A percentile compares a stretch with the other conserved stretches of the same genome.
phyloP scores from a whole-genome alignment of 345 rosid species.

The Pugionium cornutum region DNA sequence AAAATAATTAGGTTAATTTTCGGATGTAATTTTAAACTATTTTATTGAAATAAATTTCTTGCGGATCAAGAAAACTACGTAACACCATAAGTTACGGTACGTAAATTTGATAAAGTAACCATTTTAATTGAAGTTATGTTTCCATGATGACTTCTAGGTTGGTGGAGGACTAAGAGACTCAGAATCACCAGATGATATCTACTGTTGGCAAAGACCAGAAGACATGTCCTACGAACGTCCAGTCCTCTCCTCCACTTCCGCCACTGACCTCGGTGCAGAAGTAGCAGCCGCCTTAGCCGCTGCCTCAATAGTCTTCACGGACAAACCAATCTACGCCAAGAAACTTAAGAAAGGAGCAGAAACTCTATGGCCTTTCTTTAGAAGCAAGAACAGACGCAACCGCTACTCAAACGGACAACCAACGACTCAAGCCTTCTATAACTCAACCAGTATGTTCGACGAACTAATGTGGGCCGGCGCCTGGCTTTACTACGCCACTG shows the following conservation, averaged over 20 bases:
- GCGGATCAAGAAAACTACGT: too few species aligned
- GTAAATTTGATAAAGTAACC: too few species aligned
- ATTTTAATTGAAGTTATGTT: too few species aligned
- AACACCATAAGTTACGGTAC: too few species aligned
- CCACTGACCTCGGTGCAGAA: slow-evolving; percentile 74
- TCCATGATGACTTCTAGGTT: slow-evolving; percentile 43
- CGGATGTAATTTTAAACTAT: too few species aligned
- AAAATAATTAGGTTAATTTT: too few species aligned
- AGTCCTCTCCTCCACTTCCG: slow-evolving; percentile 41
- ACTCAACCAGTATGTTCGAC: slow-evolving; percentile 72
- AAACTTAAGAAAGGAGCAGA: slow-evolving; percentile 63
- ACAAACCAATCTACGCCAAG: slow-evolving; percentile 51
- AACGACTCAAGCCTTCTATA: slow-evolving; percentile 53
- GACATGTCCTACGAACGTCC: slow-evolving; percentile 74
- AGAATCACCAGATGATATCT: slow-evolving; percentile 66
- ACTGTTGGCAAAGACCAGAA: slow-evolving; percentile 82
- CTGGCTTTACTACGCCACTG: slow-evolving; percentile 88
- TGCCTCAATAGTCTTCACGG: slow-evolving; percentile 75
- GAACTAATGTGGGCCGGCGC: slow-evolving; percentile 88
- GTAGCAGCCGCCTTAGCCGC: slow-evolving; percentile 78
- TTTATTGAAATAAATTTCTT: too few species aligned
- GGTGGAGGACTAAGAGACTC: slow-evolving; percentile 62
- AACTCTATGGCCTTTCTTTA: slow-evolving; percentile 58
- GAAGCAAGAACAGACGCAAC: slow-evolving; percentile 49
- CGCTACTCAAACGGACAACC: slow-evolving; percentile 52